phyloP scores from a whole-genome alignment of 768 basidiomycete genomes.

The Porphyrellus cyaneotinctus region DNA sequence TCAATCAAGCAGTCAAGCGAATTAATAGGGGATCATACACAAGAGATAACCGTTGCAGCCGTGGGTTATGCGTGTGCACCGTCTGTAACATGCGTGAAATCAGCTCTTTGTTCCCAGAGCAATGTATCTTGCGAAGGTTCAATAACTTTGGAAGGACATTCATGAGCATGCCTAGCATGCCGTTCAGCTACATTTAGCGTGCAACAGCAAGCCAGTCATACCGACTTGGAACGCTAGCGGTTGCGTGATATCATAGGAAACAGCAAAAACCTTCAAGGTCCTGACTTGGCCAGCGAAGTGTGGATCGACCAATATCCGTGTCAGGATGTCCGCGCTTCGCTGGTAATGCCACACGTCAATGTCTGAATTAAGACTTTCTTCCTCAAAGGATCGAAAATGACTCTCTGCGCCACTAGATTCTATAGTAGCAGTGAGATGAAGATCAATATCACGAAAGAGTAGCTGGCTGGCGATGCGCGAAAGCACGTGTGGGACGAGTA shows the following conservation, averaged over 20 bases:
- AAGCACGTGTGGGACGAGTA: conserved; percentile 61
- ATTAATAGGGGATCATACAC: conserved; percentile 33
- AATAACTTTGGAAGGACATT: conserved; percentile 62
- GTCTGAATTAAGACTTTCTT: conserved; percentile 24
- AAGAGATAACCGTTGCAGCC: conserved; percentile 54
- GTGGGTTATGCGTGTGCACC: conserved; percentile 48
- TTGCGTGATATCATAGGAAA: conserved; percentile 43
- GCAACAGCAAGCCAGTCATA: conserved; percentile 22
- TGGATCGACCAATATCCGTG: conserved; percentile 57
- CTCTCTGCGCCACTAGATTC: conserved; percentile 21
- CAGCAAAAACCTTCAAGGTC: conserved; percentile 57
- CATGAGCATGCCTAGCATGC: conserved; percentile 54
- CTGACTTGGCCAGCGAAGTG: conserved; percentile 55
- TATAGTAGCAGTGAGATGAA: conserved; percentile 49
- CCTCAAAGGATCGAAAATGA: conserved; percentile 13
- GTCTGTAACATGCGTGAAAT: conserved; percentile 50
- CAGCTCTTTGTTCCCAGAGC: conserved; percentile 53
- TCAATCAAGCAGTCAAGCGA: background rate
- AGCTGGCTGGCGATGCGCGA: conserved; percentile 67
- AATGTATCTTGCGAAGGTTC: conserved; percentile 57
- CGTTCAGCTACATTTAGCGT: background rate
- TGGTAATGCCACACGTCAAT: conserved; percentile 49
- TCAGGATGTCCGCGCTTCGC: conserved; percentile 68
- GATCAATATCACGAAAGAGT: conserved; percentile 59
- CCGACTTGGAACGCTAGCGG: conserved; percentile 63